Percentiles rank a stretch among this genome's conserved stretches.
phyloP scores from a whole-genome alignment of 2,329 filamentous ascomycete species.

The Fusarium circinatum region DNA sequence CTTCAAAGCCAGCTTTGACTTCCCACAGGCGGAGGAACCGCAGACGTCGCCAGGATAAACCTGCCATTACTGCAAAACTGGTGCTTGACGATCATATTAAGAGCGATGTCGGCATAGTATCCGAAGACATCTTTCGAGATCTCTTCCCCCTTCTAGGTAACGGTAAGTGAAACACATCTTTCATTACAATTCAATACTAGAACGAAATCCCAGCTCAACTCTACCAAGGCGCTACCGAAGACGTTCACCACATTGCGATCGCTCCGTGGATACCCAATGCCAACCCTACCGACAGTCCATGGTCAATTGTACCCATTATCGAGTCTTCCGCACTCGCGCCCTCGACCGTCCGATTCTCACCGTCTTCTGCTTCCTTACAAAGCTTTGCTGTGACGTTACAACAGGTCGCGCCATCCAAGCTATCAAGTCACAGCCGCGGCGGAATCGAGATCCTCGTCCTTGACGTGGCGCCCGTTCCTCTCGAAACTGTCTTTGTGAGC shows the following conservation, averaged over 20 bases:
- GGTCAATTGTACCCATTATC: conserved; percentile 86
- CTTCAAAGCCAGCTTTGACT: conserved; percentile 40
- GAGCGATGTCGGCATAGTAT: conserved; percentile 86
- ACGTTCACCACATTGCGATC: conserved; percentile 73
- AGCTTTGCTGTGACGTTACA: conserved; percentile 80
- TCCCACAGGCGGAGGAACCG: conserved; percentile 56
- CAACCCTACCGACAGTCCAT: conserved; percentile 71
- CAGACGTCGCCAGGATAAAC: conserved; percentile 73
- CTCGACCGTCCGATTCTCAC: conserved; percentile 83
- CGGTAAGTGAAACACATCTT: conserved; percentile 54
- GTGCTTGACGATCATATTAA: conserved; percentile 87
- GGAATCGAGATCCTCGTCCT: conserved; percentile 86
- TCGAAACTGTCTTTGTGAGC: conserved; percentile 89
- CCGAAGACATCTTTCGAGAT: conserved; percentile 84
- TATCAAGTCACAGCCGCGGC: conserved; percentile 76
- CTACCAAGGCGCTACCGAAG: conserved; percentile 41
- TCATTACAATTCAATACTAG: background rate
- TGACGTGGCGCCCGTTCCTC: conserved; percentile 79
- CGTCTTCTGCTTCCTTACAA: conserved; percentile 78
- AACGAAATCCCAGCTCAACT: conserved; percentile 11
- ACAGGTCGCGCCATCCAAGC: conserved; percentile 78
- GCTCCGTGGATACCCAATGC: conserved; percentile 75
- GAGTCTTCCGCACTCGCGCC: conserved; percentile 73
- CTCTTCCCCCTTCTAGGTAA: conserved; percentile 74
- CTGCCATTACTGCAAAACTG: conserved; percentile 80